phyloP scores from a whole-genome alignment of 2,329 filamentous ascomycete genomes.

The Trematosphaeria pertusa region DNA sequence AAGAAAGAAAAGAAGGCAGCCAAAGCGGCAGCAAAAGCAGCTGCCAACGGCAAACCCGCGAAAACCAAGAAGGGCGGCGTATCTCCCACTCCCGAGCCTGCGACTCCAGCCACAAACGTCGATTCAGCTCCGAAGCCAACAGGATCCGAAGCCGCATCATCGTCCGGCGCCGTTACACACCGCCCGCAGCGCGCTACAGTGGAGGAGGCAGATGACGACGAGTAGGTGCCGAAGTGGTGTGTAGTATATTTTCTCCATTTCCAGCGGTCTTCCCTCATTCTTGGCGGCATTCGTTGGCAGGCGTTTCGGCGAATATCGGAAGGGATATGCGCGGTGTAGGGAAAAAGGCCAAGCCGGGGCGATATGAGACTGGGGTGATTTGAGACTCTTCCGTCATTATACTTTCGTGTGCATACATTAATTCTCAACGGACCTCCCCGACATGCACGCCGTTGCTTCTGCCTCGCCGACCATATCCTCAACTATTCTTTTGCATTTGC shows the following conservation, averaged over 20 bases:
- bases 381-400: too few species aligned
- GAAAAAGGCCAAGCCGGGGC: too few species aligned
- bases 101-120: conserved; percentile 30
- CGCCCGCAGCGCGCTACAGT: conserved; percentile 43
- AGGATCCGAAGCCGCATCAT: conserved; percentile 29
- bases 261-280: background rate
- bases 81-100: conserved; percentile 35
- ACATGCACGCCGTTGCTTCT: too few species aligned
- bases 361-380: too few species aligned
- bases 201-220: conserved; percentile 48
- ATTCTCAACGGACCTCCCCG: too few species aligned
- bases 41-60: conserved; percentile 34
- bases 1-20: conserved; percentile 49
- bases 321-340: too few species aligned
- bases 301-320: too few species aligned
- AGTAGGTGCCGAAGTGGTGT: conserved; percentile 22
- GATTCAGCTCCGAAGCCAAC: conserved; percentile 37
- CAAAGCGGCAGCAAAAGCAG: conserved; percentile 39
- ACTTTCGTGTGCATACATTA: too few species aligned
- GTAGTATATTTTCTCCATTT: background rate
- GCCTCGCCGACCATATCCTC: too few species aligned
- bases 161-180: conserved; percentile 30
- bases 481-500: too few species aligned
- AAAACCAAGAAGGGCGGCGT: conserved; percentile 45
- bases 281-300: conserved; percentile 4